Conservation (phyloP, 768 basidiomycete species). For the Lanmaoa rubissima region DNA sequence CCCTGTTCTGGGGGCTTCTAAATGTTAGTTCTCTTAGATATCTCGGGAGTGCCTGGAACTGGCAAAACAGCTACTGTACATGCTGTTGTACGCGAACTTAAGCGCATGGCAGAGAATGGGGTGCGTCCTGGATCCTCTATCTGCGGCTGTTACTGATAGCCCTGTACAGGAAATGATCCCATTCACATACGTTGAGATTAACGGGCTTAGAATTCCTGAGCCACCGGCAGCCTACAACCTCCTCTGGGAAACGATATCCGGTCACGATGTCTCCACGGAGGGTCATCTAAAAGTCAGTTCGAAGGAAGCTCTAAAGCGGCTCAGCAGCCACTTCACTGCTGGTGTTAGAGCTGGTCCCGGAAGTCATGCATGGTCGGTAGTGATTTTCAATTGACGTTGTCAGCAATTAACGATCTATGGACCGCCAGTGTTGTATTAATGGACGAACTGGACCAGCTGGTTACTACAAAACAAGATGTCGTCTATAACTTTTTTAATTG, state of each 20-base stretch:
- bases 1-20: background rate
- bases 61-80: slow-evolving; percentile 99
- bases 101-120: slow-evolving; percentile 79
- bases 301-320: slow-evolving; percentile 78
- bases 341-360: slow-evolving; percentile 68
- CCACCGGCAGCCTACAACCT: slow-evolving; percentile 89
- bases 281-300: slow-evolving; percentile 66
- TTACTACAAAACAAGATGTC: slow-evolving; percentile 95
- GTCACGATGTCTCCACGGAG: slow-evolving; percentile 61
- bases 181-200: slow-evolving; percentile 97
- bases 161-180: slow-evolving; percentile 77
- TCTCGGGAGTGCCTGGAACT: slow-evolving; percentile 97
- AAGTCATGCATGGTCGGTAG: slow-evolving; percentile 80
- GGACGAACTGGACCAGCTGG: slow-evolving; percentile 97
- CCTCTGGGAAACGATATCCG: slow-evolving; percentile 91
- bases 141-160: background rate
- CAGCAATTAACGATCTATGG: slow-evolving; percentile 2
- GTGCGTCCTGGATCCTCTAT: slow-evolving; percentile 40
- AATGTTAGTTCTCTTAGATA: slow-evolving; percentile 52
- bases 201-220: slow-evolving; percentile 90
- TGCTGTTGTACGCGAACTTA: slow-evolving; percentile 85
- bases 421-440: slow-evolving; percentile 82
- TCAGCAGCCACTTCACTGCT: slow-evolving; percentile 75
- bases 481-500: slow-evolving; percentile 99
- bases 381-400: background rate